Evolutionary conservation across 345 rosid genomes (phyloP), one percentile per base, ranked within the genome.

Genomic region (Reutealis trisperma): DNA sequence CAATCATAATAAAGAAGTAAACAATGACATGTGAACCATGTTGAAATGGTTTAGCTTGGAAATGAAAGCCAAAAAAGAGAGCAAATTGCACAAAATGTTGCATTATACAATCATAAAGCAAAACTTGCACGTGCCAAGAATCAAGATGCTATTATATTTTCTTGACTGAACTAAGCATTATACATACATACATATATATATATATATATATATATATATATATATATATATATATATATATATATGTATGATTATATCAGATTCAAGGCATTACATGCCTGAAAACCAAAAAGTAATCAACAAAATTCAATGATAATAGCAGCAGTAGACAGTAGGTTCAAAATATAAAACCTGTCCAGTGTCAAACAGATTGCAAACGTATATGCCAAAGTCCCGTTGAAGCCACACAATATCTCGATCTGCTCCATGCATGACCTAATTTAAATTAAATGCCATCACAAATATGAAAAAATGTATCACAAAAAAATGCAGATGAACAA

Each of bases 361-460:
- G 81, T 96, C 99, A 86, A 96, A 96, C 83, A 96, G 84, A 82
- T 96, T 96, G 91, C 99, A 92, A 30, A 93, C 73, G 79, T 96
- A 93, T 85, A 96, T 93, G 87, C 98, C 97, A 74, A 96, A 96
- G 85, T 93, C 99, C 76, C 94, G 87, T 79, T 96, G 99, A 86
- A 96, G 98, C 97, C 99, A 96, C 27, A 90, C 52, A 64, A 96
- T 85, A 87, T 96, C 99, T 27, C 89, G 89, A 87, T 96, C 96
- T 78, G 99, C 94, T 84, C 99, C 99, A 89, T 96, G 99, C 97
- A 96, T 84, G 69, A 93, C 98, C 99, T 96, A 83, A 47, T 83
- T 37, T 67, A 81, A 77, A 82, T 75, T 70, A 34, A 64, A 76
- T 68, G 49, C 74, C 73, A 82, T 83, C 76, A 83, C 67, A 79